A percentile compares a stretch with the other conserved stretches of the same genome.
phyloP scores from a whole-genome alignment of 1,284 basidiomycete species.

The Cutaneotrichosporon sp. region DNA sequence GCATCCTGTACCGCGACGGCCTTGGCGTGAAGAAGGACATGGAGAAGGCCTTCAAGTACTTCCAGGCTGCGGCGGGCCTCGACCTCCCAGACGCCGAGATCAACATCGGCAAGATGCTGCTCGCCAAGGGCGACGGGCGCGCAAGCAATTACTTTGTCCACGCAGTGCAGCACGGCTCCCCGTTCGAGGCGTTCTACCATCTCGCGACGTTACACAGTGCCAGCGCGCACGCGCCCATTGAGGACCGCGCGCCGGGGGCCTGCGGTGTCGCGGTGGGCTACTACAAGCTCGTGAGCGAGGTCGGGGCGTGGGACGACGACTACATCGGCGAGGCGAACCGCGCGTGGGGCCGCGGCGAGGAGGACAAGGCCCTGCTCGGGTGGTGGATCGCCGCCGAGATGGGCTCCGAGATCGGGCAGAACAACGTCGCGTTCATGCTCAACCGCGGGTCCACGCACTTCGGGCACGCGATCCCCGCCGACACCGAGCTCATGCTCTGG shows the following conservation, averaged over 20 bases:
- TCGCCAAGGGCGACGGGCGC: constrained; percentile 52
- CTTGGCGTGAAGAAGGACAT: constrained; percentile 61
- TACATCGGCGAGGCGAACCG: constrained; percentile 79
- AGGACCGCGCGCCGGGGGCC: constrained; percentile 54
- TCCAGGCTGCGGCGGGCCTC: constrained; percentile 75
- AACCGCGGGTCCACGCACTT: constrained; percentile 61
- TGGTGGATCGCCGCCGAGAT: constrained; percentile 95
- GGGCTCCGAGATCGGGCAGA: constrained; percentile 90
- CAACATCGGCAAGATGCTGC: constrained; percentile 82
- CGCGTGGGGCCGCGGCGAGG: constrained; percentile 72
- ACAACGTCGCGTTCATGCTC: constrained; percentile 89
- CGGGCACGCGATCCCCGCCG: constrained; percentile 12
- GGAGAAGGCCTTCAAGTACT: constrained; percentile 65
- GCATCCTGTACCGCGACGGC: constrained; percentile 89
- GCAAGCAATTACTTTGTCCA: constrained; percentile 76
- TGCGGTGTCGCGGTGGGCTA: constrained; percentile 79
- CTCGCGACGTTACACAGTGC: constrained; percentile 74
- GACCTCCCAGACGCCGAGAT: constrained; percentile 89
- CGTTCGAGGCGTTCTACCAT: constrained; percentile 90
- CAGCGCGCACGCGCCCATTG: constrained; percentile 55
- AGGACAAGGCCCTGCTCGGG: constrained; percentile 65
- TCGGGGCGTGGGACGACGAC: constrained; percentile 84
- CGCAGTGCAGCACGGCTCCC: constrained; percentile 79
- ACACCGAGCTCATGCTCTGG: constrained; percentile 85
- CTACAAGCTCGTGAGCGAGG: constrained; percentile 84